A percentile compares a stretch with the other conserved stretches of the same genome.
These are phyloP conservation scores for Aspergillus clavatus DNA, from an alignment of 2,329 filamentous ascomycete species.

Conservation along the genomic window DNA sequence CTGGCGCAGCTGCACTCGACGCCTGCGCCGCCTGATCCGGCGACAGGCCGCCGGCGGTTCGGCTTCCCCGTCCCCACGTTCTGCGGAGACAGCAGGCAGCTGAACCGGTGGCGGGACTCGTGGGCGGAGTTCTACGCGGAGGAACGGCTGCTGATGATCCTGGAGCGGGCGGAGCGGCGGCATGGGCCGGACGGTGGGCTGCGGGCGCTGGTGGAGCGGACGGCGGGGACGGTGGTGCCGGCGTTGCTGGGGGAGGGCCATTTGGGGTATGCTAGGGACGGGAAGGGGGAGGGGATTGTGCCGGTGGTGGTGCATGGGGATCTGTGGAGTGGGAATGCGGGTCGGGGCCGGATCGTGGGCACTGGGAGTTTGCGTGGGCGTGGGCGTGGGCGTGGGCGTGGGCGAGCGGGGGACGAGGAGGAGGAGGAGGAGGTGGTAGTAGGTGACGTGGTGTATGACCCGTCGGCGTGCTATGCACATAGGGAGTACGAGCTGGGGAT, in stretches of 20 bases:
- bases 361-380: too few relatives aligned
- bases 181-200: conserved; percentile 65
- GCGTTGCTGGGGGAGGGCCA: conserved; percentile 65
- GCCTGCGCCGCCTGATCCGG: conserved; percentile 53
- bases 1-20: conserved; percentile 74
- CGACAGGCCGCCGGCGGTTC: conserved; percentile 52
- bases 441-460: conserved; percentile 78
- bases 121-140: conserved; percentile 88
- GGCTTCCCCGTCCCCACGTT: conserved; percentile 83
- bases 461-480: conserved; percentile 76
- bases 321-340: conserved; percentile 86
- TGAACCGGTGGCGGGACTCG: conserved; percentile 65
- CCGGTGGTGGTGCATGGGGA: conserved; percentile 87
- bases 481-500: conserved; percentile 88
- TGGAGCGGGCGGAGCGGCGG: conserved; percentile 52
- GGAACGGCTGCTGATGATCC: conserved; percentile 63
- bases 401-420: too few relatives aligned
- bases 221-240: conserved; percentile 64
- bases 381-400: too few relatives aligned
- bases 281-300: conserved; percentile 52
- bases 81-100: conserved; percentile 78
- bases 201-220: conserved; percentile 58
- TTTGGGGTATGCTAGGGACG: conserved; percentile 47
- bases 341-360: conserved; percentile 58
- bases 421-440: conserved; percentile 40